These are phyloP conservation scores for Phytophthora ohioensis DNA, from an alignment of 352 stramenopile genomes.

Conservation along the genomic window DNA sequence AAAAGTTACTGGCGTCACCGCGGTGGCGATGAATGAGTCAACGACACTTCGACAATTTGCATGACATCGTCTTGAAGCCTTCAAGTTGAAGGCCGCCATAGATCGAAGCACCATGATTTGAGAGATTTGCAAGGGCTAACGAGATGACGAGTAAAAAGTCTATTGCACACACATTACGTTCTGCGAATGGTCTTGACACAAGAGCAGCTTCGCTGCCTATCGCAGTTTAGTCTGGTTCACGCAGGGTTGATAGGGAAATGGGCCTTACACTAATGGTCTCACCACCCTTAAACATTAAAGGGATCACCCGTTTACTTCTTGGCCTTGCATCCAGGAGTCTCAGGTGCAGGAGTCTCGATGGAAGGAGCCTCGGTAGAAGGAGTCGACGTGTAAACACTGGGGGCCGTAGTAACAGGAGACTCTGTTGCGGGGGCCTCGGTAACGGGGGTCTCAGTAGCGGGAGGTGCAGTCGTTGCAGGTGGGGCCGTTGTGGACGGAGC, in stretches of 20 bases:
- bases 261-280: background rate
- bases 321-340: conserved; percentile 30
- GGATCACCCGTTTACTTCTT: conserved; percentile 27
- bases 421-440: conserved; percentile 9
- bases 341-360: background rate
- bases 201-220: conserved; percentile 21
- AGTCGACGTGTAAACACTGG: background rate
- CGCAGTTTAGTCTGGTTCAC: conserved; percentile 26
- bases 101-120: conserved; percentile 9
- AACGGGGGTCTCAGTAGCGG: background rate
- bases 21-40: conserved; percentile 4
- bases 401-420: conserved; percentile 2
- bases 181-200: conserved; percentile 24
- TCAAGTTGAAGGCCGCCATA: no score
- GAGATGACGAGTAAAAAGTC: conserved; percentile 29
- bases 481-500: conserved; percentile 16
- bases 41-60: background rate
- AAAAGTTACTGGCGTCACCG: background rate
- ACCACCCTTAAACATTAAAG: conserved; percentile 10
- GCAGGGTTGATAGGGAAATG: conserved; percentile 1
- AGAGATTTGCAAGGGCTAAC: conserved; percentile 28
- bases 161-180: conserved; percentile 29
- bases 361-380: conserved; percentile 3
- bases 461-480: conserved; percentile 18
- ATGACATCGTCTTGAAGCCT: conserved; percentile 1